A percentile compares a stretch with the other conserved stretches of the same genome.
Conservation (phyloP, 176 grass and related monocot genomes). For the Phoenix roebelenii region DNA sequence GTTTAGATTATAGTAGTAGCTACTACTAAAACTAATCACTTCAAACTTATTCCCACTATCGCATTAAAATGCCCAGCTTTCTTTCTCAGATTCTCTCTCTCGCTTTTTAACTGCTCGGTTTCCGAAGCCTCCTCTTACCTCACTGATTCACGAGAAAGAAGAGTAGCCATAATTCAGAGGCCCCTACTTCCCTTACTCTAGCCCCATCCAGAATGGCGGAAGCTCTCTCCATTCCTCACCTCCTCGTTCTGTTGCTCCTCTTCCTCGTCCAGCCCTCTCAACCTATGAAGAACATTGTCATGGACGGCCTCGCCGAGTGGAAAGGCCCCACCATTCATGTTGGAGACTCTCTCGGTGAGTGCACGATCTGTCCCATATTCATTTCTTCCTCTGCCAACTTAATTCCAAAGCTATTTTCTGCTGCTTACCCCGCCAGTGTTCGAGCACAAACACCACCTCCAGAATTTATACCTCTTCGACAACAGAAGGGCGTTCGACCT, state of each 20-base stretch:
- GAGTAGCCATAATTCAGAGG: no score
- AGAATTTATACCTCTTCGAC: constrained; percentile 8
- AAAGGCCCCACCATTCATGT: background rate
- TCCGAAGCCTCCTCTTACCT: no score
- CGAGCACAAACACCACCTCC: background rate
- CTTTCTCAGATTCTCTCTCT: no score
- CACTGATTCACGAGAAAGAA: no score
- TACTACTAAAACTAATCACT: no score
- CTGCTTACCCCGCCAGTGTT: background rate
- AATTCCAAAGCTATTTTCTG: no score
- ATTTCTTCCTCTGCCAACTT: background rate
- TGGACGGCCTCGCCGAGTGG: constrained; percentile 1
- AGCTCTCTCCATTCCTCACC: background rate
- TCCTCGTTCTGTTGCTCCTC: constrained; percentile 2
- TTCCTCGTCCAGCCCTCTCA: background rate
- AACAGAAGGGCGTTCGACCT: constrained; percentile 7
- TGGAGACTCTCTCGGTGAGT: constrained; percentile 4
- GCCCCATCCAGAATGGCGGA: background rate
- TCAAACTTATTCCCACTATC: no score
- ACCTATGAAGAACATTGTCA: background rate
- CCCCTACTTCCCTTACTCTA: no score
- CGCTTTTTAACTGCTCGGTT: no score
- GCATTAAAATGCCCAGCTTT: no score
- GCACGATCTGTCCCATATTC: background rate
- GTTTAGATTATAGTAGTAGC: no score